A percentile compares a stretch with the other conserved stretches of the same genome.
These are phyloP conservation scores for Tolypocladium inflatum DNA, from an alignment of 2,329 filamentous ascomycete genomes.

Conservation along the genomic window DNA sequence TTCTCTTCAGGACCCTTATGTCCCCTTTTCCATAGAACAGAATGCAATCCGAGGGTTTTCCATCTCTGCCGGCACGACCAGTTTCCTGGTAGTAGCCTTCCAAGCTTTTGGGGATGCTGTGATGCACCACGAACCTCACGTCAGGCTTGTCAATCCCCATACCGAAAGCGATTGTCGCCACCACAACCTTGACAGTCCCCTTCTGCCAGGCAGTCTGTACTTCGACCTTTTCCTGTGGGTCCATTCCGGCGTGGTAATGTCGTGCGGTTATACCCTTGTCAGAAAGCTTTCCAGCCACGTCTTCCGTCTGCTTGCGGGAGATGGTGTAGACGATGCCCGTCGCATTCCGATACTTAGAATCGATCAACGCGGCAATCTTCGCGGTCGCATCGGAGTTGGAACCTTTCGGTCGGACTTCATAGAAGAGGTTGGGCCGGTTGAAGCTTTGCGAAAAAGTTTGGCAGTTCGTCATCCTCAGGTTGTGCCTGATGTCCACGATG, in stretches of 20 bases:
- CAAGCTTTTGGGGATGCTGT: slow-evolving; percentile 84
- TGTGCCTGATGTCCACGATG: slow-evolving; percentile 82
- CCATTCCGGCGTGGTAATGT: slow-evolving; percentile 80
- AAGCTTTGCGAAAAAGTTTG: slow-evolving; percentile 85
- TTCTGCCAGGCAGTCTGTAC: slow-evolving; percentile 78
- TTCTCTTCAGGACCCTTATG: slow-evolving; percentile 59
- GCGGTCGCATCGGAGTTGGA: slow-evolving; percentile 37
- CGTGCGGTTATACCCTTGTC: slow-evolving; percentile 59
- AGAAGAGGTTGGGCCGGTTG: slow-evolving; percentile 89
- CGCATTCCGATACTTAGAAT: slow-evolving; percentile 55
- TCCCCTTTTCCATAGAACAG: slow-evolving; percentile 82
- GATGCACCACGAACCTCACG: slow-evolving; percentile 92
- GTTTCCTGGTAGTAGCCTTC: slow-evolving; percentile 99
- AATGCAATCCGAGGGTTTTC: slow-evolving; percentile 77
- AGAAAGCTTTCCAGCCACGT: slow-evolving; percentile 61
- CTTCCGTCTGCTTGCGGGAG: slow-evolving; percentile 74
- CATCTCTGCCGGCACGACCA: slow-evolving; percentile 86
- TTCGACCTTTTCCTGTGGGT: slow-evolving; percentile 53
- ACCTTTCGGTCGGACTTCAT: slow-evolving; percentile 69
- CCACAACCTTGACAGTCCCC: slow-evolving; percentile 75
- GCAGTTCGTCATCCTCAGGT: slow-evolving; percentile 73
- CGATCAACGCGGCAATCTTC: slow-evolving; percentile 58
- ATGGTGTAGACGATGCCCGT: slow-evolving; percentile 92
- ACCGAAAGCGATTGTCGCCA: slow-evolving; percentile 95
- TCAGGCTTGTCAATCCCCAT: slow-evolving; percentile 99